Base-by-base conservation (phyloP, 2,329 filamentous ascomycete species). In the Diaporthe sp. region DNA sequence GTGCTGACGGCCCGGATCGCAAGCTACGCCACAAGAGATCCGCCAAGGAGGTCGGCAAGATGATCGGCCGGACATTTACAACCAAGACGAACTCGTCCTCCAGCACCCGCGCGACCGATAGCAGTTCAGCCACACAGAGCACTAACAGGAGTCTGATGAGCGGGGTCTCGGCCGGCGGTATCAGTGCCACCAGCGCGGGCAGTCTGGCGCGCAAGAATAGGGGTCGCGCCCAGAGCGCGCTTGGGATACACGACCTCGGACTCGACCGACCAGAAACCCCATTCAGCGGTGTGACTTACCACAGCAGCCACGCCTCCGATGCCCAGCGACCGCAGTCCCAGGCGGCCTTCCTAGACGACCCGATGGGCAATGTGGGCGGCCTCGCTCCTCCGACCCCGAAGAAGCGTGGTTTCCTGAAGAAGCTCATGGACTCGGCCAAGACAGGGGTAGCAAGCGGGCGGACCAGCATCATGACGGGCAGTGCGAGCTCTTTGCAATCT, bases 151-250 rank as follows among this genome's bases (percentile, higher is more conserved):
- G 95, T 80, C 84, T 99, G 58, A 98, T 98, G 96, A 98, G 96
- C 83, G 97, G 96, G 4, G 90, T 91, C 71, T 98, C 97, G 72
- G 97, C 97, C 0, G 93, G 96, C 70, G 96, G 91, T 17, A 95
- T 98, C 84, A 98, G 96, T 83, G 94, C 95, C 70, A 98, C 97
- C 22, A 98, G 97, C 84, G 97, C 97, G 22, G 97, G 96, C 72
- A 98, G 96, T 84, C 91, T 97, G 78, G 96, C 95, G 42, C 92
- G 96, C 77, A 94, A 94, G 81, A 93, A 93, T 81, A 84, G 88
- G 81, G 84, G 79, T 82, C 84, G 92, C 77, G 88, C 93, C 22
- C 90, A 91, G 78, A 95, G 93, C 80, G 91, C 92, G 4, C 84
- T 94, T 78, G 92, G 91, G 55, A 88, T 90, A 74, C 88, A 90